Percentiles rank a stretch among this genome's conserved stretches.
Conservation (phyloP, 2,329 filamentous ascomycete genomes). For the Orbilia quercus region DNA sequence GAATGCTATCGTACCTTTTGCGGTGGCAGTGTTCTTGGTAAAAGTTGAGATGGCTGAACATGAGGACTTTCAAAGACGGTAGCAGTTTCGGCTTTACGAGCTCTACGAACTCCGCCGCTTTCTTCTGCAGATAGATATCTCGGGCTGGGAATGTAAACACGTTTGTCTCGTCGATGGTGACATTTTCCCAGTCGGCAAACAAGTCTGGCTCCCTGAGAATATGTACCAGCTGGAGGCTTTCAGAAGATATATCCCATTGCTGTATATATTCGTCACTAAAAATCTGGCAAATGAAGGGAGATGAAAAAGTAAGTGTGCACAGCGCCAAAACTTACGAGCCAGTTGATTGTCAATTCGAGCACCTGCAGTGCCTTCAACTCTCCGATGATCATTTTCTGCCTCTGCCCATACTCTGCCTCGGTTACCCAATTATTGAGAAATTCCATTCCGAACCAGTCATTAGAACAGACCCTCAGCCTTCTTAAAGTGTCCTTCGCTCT, state of each 20-base stretch:
- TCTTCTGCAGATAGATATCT: slow-evolving; percentile 1
- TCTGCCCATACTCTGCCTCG: not conserved
- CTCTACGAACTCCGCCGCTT: slow-evolving; percentile 16
- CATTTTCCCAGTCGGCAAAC: not conserved
- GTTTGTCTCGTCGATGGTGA: not conserved
- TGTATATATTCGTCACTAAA: not conserved
- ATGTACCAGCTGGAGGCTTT: slow-evolving; percentile 26
- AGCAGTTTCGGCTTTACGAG: slow-evolving; percentile 5
- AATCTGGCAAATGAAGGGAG: not conserved
- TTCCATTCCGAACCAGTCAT: slow-evolving; percentile 30
- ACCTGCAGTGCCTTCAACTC: slow-evolving; percentile 31
- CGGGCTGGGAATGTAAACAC: not conserved
- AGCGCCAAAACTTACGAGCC: slow-evolving; percentile 20
- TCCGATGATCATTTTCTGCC: slow-evolving; percentile 22
- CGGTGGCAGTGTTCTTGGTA: slow-evolving; percentile 25
- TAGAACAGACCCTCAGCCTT: slow-evolving; percentile 36
- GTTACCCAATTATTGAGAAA: slow-evolving; percentile 21
- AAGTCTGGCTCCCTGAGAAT: slow-evolving; percentile 29
- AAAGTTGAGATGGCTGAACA: slow-evolving; percentile 24
- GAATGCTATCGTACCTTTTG: slow-evolving; percentile 3
- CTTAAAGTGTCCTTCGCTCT: slow-evolving; percentile 30
- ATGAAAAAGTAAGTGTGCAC: not conserved
- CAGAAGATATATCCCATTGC: slow-evolving; percentile 31
- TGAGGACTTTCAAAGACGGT: slow-evolving; percentile 30
- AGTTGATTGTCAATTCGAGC: slow-evolving; percentile 28